A percentile compares a stretch with the other conserved stretches of the same genome.
Evolutionary conservation across 164 flowering plant species (phyloP).

Genomic region (Euptelea pleiosperma): DNA sequence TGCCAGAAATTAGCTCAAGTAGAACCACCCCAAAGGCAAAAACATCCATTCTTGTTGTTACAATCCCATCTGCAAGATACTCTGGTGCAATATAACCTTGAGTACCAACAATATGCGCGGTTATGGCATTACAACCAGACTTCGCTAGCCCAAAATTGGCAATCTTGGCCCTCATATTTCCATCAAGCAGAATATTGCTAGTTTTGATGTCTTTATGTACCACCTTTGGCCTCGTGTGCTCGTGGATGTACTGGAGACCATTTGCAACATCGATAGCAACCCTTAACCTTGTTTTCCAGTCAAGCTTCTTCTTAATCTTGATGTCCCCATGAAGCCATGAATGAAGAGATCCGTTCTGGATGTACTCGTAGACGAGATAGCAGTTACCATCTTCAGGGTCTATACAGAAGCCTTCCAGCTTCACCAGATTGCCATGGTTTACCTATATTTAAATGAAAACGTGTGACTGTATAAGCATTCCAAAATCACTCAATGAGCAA

Average conservation of each 20-base stretch:
- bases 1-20: constrained; percentile 76
- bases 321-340: constrained; percentile 60
- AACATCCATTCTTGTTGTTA: constrained; percentile 80
- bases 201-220: constrained; percentile 90
- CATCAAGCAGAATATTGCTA: constrained; percentile 84
- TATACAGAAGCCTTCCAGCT: constrained; percentile 82
- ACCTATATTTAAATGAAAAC: constrained; percentile 45
- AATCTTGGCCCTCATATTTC: constrained; percentile 77
- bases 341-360: constrained; percentile 79
- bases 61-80: constrained; percentile 72
- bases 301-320: constrained; percentile 28
- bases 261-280: constrained; percentile 84
- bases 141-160: constrained; percentile 92
- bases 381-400: constrained; percentile 68
- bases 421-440: constrained; percentile 88
- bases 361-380: constrained; percentile 73
- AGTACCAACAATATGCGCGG: constrained; percentile 86
- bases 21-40: constrained; percentile 91
- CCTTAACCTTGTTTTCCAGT: constrained; percentile 70
- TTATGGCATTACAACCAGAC: constrained; percentile 88
- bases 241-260: constrained; percentile 87
- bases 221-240: constrained; percentile 76
- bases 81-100: constrained; percentile 98
- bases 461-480: too few species aligned
- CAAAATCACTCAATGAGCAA: too few species aligned